Percentiles rank a stretch among this genome's conserved stretches.
Conservation (phyloP, 306 rosid species). For the Cucumis cinereus region DNA sequence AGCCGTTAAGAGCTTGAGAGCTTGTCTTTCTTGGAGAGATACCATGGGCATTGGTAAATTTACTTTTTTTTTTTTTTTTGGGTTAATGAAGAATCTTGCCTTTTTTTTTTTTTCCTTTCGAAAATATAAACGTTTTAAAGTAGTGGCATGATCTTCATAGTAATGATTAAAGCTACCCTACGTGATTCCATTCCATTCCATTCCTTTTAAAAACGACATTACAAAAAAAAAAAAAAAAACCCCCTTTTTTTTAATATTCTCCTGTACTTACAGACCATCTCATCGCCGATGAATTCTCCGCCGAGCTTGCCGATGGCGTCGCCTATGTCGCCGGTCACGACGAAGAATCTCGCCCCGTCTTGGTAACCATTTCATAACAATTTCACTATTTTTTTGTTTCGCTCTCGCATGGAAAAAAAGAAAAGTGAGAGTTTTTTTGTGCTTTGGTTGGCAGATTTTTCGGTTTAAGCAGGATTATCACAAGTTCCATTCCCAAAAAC, state of each 20-base stretch:
- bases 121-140: slow-evolving; percentile 30
- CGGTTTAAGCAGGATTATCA: slow-evolving; percentile 89
- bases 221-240: background rate
- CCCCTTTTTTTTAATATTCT: slow-evolving; percentile 3
- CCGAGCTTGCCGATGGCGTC: slow-evolving; percentile 84
- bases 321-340: slow-evolving; percentile 91
- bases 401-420: background rate
- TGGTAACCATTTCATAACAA: slow-evolving; percentile 16
- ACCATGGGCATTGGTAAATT: slow-evolving; percentile 53
- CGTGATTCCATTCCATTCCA: background rate
- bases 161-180: slow-evolving; percentile 40
- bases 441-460: slow-evolving; percentile 41
- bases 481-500: slow-evolving; percentile 81
- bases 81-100: slow-evolving; percentile 48
- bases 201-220: background rate
- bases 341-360: slow-evolving; percentile 78
- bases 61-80: slow-evolving; percentile 5
- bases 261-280: slow-evolving; percentile 35
- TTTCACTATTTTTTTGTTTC: no score
- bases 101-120: slow-evolving; percentile 32
- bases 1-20: slow-evolving; percentile 72
- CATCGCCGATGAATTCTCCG: slow-evolving; percentile 95
- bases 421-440: background rate
- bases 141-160: slow-evolving; percentile 10
- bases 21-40: slow-evolving; percentile 97